Conservation (phyloP, 805 yeast species). For the Wickerhamiella galacta region DNA sequence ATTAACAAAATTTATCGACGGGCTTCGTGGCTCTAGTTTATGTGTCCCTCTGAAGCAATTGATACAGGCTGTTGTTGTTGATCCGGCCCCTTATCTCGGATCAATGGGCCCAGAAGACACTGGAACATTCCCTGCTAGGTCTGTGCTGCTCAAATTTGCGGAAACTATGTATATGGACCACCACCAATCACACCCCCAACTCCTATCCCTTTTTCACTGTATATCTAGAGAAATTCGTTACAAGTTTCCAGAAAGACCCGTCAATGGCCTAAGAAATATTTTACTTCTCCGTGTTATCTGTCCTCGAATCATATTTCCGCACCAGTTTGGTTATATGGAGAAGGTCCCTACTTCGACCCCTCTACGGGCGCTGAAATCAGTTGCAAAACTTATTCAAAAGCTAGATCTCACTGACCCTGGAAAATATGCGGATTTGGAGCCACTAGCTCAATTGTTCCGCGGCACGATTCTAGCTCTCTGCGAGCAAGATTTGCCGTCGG, state of each 20-base stretch:
- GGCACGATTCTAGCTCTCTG: background rate
- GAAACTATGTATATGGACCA: background rate
- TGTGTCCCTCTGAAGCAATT: background rate
- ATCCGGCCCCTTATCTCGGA: no score
- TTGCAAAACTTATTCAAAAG: slow-evolving; percentile 4
- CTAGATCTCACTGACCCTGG: background rate
- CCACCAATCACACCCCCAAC: no score
- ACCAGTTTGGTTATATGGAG: slow-evolving; percentile 1
- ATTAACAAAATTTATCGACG: background rate
- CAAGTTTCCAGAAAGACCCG: slow-evolving; percentile 1
- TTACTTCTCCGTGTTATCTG: slow-evolving; percentile 3
- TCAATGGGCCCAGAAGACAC: background rate
- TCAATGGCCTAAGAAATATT: slow-evolving; percentile 1
- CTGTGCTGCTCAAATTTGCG: background rate
- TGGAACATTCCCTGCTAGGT: background rate
- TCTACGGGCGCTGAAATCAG: background rate
- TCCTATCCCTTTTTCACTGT: background rate
- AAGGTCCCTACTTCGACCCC: background rate
- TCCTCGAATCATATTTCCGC: slow-evolving; percentile 3
- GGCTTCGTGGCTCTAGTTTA: background rate
- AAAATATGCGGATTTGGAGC: background rate
- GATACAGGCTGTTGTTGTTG: no score
- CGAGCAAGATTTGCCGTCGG: background rate
- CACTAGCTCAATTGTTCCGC: background rate
- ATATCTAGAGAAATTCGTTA: background rate